A percentile compares a stretch with the other conserved stretches of the same genome.
These are phyloP conservation scores for Solanum arcanum DNA, from an alignment of 257 asterid genomes.

Conservation along the genomic window DNA sequence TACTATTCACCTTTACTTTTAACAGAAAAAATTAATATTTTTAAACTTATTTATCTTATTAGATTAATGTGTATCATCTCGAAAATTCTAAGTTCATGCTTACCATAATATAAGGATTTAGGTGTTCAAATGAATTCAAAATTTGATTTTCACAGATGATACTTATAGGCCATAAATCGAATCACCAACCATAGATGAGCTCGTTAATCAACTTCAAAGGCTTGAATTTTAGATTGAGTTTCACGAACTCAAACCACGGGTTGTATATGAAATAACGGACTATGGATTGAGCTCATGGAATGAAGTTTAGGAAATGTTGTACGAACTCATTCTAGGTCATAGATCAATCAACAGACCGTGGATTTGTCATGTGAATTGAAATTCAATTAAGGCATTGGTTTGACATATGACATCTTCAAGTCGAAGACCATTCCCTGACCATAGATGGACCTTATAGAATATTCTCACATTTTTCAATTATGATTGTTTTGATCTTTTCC, in stretches of 20 bases:
- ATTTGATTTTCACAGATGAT: neutral
- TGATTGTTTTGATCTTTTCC: neutral
- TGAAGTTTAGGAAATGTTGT: neutral
- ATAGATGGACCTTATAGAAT: neutral
- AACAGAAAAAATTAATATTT: too few species aligned
- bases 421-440: neutral
- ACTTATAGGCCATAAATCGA: too few species aligned
- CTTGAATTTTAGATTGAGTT: neutral
- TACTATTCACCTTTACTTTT: neutral
- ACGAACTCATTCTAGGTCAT: neutral
- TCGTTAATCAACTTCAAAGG: neutral
- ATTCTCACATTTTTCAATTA: too few species aligned
- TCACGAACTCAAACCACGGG: neutral
- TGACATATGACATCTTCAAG: neutral
- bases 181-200: neutral
- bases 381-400: neutral
- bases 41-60: neutral
- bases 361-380: neutral
- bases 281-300: neutral
- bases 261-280: neutral
- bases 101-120: neutral
- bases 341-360: too few species aligned
- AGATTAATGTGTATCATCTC: neutral
- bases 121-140: neutral
- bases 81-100: neutral